Base-by-base conservation (phyloP, 108 stramenopile genomes). In the Fragilariopsis cylindrus region DNA sequence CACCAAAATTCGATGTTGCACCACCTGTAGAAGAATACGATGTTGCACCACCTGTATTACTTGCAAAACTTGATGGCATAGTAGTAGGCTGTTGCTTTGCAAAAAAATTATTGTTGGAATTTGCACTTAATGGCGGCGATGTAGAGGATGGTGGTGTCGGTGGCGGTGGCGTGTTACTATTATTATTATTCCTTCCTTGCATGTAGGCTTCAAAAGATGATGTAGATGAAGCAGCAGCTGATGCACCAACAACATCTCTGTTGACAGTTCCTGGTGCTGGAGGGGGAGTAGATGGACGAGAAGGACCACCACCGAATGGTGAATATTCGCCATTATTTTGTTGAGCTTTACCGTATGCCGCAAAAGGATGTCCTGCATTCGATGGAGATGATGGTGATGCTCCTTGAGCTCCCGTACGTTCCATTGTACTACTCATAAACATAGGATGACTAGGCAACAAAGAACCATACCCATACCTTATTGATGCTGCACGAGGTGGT, bases 321-420 rank as follows among this genome's bases (percentile, higher is more conserved):
- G 30, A 30, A 30, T 30, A 30, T 30, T 1, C 62, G n/a, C 58
- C 58, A 39, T 63, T 63, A 4, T 63, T 43, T 3, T 63, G 9
- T 13, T 13, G 50, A 6, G 62, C 43, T 43, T 63, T 63, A 41
- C 62, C 62, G 0, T 63, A 63, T 4, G 62, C 43, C 5, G 43
- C 62, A 45, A 63, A 63, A 7, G 62, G 62, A 45, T 63, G 62
- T n/a, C 62, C 62, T 40, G 62, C 21, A 60, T 60, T 41, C 58
- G 58, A 57, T 19, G 19, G 19, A 5, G 60, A 63, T 9, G 43
- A 45, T 30, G 62, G 62, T n/a, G 62, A 63, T n/a, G 43, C 45
- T 4, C 43, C 43, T n/a, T 42, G 43, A 9, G 62, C 45, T 18
- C 43, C 45, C 6, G 62, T 42, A 4, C 62, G 62, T 63, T 63